Percentiles rank a stretch among this genome's conserved stretches.
Evolutionary conservation across 306 rosid genomes (phyloP).

Genomic region (Citrullus amarus): DNA sequence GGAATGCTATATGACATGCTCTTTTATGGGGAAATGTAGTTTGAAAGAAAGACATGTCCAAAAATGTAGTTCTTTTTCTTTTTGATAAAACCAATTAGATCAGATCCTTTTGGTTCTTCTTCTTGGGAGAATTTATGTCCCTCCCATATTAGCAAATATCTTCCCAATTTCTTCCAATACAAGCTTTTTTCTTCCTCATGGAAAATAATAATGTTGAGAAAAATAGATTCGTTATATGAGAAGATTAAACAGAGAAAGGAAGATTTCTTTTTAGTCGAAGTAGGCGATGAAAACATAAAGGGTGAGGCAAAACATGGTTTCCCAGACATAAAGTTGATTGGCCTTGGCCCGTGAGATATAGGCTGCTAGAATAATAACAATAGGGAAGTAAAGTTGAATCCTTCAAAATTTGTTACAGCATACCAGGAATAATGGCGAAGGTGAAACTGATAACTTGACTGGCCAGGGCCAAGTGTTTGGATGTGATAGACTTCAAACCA

Average conservation of each 20-base stretch:
- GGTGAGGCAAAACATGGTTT: background rate
- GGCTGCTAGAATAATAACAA: background rate
- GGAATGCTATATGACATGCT: background rate
- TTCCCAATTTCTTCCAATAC: background rate
- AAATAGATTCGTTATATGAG: background rate
- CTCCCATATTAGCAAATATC: background rate
- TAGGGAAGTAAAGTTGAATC: slow-evolving; percentile 1
- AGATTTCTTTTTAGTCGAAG: background rate
- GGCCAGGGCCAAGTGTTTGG: slow-evolving; percentile 97
- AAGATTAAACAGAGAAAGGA: background rate
- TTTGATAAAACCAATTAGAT: slow-evolving; percentile 2
- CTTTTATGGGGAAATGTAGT: background rate
- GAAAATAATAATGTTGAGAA: background rate
- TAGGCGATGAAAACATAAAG: background rate
- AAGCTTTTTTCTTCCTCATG: background rate
- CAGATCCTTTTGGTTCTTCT: background rate
- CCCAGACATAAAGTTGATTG: background rate
- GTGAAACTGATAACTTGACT: slow-evolving; percentile 94
- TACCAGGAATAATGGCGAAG: slow-evolving; percentile 81
- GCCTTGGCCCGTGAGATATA: background rate
- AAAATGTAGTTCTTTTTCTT: background rate
- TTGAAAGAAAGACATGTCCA: background rate
- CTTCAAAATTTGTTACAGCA: slow-evolving; percentile 8
- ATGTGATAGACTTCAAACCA: slow-evolving; percentile 97
- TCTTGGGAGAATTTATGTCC: background rate